These are phyloP conservation scores for Metschnikowia anglica DNA, from an alignment of 805 yeast species.

Conservation along the genomic window DNA sequence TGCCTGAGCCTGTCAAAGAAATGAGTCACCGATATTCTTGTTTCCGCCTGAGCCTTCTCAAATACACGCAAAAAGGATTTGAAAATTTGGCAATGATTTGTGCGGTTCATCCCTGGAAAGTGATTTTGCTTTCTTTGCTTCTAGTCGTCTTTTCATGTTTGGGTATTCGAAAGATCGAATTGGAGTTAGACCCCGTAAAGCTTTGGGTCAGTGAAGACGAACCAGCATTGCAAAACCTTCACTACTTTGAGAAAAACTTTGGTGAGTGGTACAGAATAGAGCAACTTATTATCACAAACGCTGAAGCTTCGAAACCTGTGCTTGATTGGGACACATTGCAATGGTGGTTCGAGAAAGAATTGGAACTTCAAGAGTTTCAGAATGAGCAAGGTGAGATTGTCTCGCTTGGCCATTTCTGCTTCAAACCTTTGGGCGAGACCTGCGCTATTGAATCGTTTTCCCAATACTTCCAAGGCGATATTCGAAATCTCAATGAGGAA, in stretches of 20 bases:
- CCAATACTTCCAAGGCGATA: constrained; percentile 76
- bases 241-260: constrained; percentile 72
- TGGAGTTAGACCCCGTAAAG: constrained; percentile 79
- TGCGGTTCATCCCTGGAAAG: constrained; percentile 53
- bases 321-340: constrained; percentile 61
- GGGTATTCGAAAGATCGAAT: constrained; percentile 50
- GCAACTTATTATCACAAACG: constrained; percentile 64
- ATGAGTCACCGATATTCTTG: background rate
- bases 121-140: constrained; percentile 24
- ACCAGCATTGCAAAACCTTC: constrained; percentile 64
- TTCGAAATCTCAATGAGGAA: constrained; percentile 45
- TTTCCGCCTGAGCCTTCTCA: constrained; percentile 6
- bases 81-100: constrained; percentile 56
- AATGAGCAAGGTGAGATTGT: constrained; percentile 23
- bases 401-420: constrained; percentile 66
- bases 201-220: constrained; percentile 88
- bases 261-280: constrained; percentile 92
- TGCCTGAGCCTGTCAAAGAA: too few relatives aligned
- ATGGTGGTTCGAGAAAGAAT: constrained; percentile 91
- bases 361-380: constrained; percentile 37
- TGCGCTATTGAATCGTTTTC: constrained; percentile 88
- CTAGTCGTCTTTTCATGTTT: constrained; percentile 48
- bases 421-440: constrained; percentile 73
- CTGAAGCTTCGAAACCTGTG: constrained; percentile 61
- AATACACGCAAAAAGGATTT: constrained; percentile 35